phyloP scores from a whole-genome alignment of 495 filamentous ascomycete genomes.

The Acidomyces sp. region DNA sequence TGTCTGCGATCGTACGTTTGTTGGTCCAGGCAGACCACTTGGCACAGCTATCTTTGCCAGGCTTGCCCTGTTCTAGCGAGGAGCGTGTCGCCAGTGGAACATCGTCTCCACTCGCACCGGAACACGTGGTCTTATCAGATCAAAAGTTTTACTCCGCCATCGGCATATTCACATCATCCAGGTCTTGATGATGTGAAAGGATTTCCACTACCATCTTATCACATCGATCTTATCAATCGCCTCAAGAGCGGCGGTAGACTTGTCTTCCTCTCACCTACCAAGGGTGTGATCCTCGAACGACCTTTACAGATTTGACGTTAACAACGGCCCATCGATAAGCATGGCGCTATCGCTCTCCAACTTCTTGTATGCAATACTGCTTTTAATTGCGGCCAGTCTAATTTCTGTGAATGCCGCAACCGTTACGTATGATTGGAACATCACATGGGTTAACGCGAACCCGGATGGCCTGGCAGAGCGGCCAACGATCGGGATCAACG shows the following conservation, averaged over 20 bases:
- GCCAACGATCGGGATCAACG: constrained; percentile 67
- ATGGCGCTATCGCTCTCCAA: constrained; percentile 32
- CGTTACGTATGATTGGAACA: constrained; percentile 63
- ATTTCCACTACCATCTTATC: constrained; percentile 5
- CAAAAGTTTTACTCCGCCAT: constrained; percentile 2
- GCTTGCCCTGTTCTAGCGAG: too few species aligned
- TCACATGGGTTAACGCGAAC: constrained; percentile 68
- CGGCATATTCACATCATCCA: constrained; percentile 1
- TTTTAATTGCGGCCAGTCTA: constrained; percentile 28
- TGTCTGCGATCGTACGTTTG: too few species aligned
- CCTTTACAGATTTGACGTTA: too few species aligned
- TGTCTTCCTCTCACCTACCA: too few species aligned
- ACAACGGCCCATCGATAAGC: constrained; percentile 12
- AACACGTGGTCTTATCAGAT: constrained; percentile 14
- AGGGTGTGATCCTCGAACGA: too few species aligned
- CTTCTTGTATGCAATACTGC: constrained; percentile 25
- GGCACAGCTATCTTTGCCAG: too few species aligned
- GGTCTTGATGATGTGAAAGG: neutral
- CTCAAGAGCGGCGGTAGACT: too few species aligned
- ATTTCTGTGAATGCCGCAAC: constrained; percentile 35
- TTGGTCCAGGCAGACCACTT: too few species aligned
- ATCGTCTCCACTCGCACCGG: neutral
- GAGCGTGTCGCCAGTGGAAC: neutral
- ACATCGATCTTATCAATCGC: constrained; percentile 19
- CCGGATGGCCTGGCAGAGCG: constrained; percentile 60